Evolutionary conservation across 179 eudicot species (phyloP), one percentile per base, ranked within the genome.

Genomic region (Amaranthus tricolor): DNA sequence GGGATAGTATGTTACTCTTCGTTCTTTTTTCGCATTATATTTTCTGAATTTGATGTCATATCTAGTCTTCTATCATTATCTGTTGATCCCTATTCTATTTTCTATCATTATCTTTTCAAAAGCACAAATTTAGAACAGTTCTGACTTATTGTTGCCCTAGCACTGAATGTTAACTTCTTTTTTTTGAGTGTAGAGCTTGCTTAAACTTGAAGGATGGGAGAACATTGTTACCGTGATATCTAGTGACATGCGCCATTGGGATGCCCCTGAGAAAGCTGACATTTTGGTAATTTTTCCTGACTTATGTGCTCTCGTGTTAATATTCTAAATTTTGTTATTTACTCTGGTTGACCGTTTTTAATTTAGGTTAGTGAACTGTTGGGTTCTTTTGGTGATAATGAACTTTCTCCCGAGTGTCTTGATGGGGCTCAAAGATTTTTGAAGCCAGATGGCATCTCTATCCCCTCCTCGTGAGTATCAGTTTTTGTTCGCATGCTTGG

Each of bases 321-420:
- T 21, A 14, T 55, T 77, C 12, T 80, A 59, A 64, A 62, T 16
- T 15, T 45, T 69, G 59, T 56, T 55, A 43, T 62, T 65, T 62
- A 51, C 73, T 45, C 67, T 70, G 59, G 48, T 59, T 61, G 53
- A 5, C 14, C 48, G 40, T 54, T 16, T 54, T 75, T 40, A 43
- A 75, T 81, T 62, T 65, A 95, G 99, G 99, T 95, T 70, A 95
- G 99, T 82, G 99, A 95, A 76, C 82, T 95, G 84, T 78, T 95
- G 79, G 99, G 99, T 31, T 95, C 99, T 66, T 95, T 95, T 77
- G 99, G 97, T 72, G 99, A 95, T 88, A 95, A 95, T 82, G 99
- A 95, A 80, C 91, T 95, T 71, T 95, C 99, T 80, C 99, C 99
- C 11, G 99, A 95, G 81, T 95, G 99, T 78, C 92, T 95, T 62